phyloP scores from a whole-genome alignment of 441 rosid species.

The Breynia disticha region DNA sequence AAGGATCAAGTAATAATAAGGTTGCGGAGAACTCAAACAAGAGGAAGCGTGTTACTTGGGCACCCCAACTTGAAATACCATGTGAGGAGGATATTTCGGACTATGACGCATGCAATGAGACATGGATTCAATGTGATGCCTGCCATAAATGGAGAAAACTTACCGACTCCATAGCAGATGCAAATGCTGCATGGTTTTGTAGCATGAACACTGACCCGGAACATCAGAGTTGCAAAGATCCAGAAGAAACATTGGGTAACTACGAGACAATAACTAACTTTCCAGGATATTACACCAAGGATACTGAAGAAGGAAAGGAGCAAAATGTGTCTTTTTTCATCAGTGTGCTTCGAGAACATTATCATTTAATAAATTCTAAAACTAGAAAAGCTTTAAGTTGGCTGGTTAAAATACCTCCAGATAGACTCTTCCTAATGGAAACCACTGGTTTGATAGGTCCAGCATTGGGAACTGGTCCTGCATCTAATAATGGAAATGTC shows the following conservation, averaged over 20 bases:
- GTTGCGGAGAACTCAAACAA: slow-evolving; percentile 19
- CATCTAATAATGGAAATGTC: slow-evolving; percentile 29
- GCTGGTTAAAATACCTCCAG: slow-evolving; percentile 64
- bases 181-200: slow-evolving; percentile 79
- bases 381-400: slow-evolving; percentile 67
- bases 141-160: slow-evolving; percentile 92
- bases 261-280: slow-evolving; percentile 45
- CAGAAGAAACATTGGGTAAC: slow-evolving; percentile 71
- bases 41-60: slow-evolving; percentile 25
- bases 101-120: slow-evolving; percentile 31
- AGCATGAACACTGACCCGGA: slow-evolving; percentile 69
- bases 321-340: slow-evolving; percentile 69
- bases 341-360: slow-evolving; percentile 60
- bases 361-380: slow-evolving; percentile 34
- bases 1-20: slow-evolving; percentile 22
- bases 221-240: slow-evolving; percentile 59
- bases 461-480: slow-evolving; percentile 27
- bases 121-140: slow-evolving; percentile 92
- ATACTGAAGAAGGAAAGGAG: slow-evolving; percentile 44
- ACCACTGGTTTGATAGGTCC: slow-evolving; percentile 71
- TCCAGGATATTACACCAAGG: slow-evolving; percentile 71
- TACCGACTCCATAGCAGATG: slow-evolving; percentile 33
- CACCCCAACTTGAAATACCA: slow-evolving; percentile 19
- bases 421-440: slow-evolving; percentile 76
- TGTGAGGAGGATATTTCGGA: slow-evolving; percentile 24